Evolutionary conservation across 1,139 yeast genomes (phyloP), one percentile per base, ranked within the genome.

Genomic region (Protomyces pachydermus): DNA sequence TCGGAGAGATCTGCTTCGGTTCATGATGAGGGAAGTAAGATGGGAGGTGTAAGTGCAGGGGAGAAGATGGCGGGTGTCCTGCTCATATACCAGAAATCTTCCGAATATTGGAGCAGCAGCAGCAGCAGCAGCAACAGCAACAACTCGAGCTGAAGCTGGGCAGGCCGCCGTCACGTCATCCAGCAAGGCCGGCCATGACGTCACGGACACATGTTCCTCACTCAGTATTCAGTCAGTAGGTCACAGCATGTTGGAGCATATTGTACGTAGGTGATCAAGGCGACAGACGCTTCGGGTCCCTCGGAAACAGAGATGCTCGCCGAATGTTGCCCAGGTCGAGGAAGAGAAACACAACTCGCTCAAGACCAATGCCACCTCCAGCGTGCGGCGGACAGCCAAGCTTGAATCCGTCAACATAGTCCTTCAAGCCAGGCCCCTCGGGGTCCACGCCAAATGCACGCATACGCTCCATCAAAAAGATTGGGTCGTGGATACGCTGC

Each of bases 281-380:
- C 76, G 88, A 85, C 74, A 93, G 81, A 80, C 98, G 87, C 77
- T 80, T 87, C 71, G 98, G 98, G 78, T 93, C 99, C 82, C 99
- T 88, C 75, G 99, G 99, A 93, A 93, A 93, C 75, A 93, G 80
- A 12, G 96, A 87, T 28, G 99, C 97, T 76, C 98, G 88, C 79
- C 99, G 89, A 72, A 93, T 93, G 79, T 93, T 95, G 81, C 91
- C 91, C 80, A 93, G 82, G 74, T 90, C 98, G 76, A 93, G 83
- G 85, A 83, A 93, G 84, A 93, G 93, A 98, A 93, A 93, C 69
- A 93, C 91, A 52, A 93, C 98, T 81, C 99, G 89, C 80, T 93
- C 99, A 70, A 93, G 81, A 72, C 99, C 99, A 75, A 93, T 93
- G 78, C 99, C 99, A 79, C 98, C 99, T 76, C 99, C 99, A 32